A percentile compares a stretch with the other conserved stretches of the same genome.
Conservation (phyloP, 805 yeast genomes). For the Starmera quercuum region DNA sequence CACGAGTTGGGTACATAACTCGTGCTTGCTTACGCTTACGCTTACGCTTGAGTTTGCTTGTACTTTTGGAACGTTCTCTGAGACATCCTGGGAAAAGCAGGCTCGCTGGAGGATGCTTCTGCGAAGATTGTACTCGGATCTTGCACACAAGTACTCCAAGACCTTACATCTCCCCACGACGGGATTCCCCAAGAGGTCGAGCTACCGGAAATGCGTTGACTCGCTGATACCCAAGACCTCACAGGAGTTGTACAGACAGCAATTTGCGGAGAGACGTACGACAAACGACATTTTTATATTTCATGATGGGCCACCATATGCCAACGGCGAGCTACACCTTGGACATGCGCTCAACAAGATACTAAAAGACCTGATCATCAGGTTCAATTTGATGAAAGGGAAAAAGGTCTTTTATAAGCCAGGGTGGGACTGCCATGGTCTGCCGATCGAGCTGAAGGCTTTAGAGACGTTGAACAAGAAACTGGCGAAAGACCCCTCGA, state of each 20-base stretch:
- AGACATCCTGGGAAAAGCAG: too few species aligned
- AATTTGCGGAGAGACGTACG: conserved; percentile 24
- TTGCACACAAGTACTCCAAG: conserved; percentile 19
- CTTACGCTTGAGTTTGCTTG: too few species aligned
- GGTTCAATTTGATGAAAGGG: conserved; percentile 61
- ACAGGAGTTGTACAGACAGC: conserved; percentile 60
- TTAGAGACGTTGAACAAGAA: conserved; percentile 36
- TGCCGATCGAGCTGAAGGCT: conserved; percentile 92
- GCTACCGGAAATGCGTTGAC: conserved; percentile 32
- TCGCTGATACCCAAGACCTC: conserved; percentile 46
- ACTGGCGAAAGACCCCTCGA: conserved; percentile 24
- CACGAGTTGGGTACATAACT: too few species aligned
- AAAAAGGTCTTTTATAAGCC: conserved; percentile 67
- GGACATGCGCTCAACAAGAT: conserved; percentile 92
- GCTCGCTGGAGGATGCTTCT: too few species aligned
- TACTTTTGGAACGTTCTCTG: too few species aligned
- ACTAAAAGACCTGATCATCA: conserved; percentile 74
- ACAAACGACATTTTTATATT: conserved; percentile 47
- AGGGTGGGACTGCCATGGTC: conserved; percentile 99
- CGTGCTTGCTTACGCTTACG: too few species aligned
- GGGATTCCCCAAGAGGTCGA: conserved; percentile 54
- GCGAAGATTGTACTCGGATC: conserved; percentile 2
- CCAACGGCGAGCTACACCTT: conserved; percentile 87
- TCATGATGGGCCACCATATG: conserved; percentile 99
- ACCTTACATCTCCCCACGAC: conserved; percentile 53